Conservation (phyloP, 1,139 yeast genomes). For the Eremothecium gossypii region DNA sequence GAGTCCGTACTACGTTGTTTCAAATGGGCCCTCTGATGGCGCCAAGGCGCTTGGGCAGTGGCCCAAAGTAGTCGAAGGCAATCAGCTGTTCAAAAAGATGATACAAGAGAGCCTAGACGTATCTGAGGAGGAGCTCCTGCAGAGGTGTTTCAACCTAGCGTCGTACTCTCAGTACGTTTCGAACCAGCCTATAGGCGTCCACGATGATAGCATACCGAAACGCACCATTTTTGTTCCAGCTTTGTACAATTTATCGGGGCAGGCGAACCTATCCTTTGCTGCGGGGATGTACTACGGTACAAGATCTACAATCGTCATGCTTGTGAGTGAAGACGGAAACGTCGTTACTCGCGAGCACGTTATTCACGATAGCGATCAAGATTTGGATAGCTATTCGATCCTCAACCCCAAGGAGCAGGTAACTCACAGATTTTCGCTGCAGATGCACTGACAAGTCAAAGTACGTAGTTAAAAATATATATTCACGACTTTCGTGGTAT, state of each 20-base stretch:
- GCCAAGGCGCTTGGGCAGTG: conserved; percentile 43
- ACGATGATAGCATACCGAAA: conserved; percentile 39
- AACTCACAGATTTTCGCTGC: conserved; percentile 12
- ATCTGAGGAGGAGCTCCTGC: conserved; percentile 39
- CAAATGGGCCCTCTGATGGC: conserved; percentile 29
- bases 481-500: conserved; percentile 13
- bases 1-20: conserved; percentile 20
- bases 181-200: conserved; percentile 16
- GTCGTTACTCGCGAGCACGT: conserved; percentile 39
- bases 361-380: conserved; percentile 32
- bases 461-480: conserved; percentile 9
- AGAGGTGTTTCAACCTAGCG: conserved; percentile 45
- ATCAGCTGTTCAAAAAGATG: conserved; percentile 34
- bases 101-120: conserved; percentile 29
- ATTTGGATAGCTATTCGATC: conserved; percentile 13
- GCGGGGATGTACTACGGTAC: conserved; percentile 70
- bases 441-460: background rate
- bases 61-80: conserved; percentile 59
- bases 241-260: conserved; percentile 18
- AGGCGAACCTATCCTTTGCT: too few relatives aligned
- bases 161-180: conserved; percentile 31
- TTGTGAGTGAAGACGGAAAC: conserved; percentile 44
- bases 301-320: conserved; percentile 73
- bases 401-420: conserved; percentile 15
- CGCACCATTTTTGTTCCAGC: conserved; percentile 64